These are phyloP conservation scores for Exophiala spinifera DNA, from an alignment of 2,329 filamentous ascomycete species.

Conservation along the genomic window DNA sequence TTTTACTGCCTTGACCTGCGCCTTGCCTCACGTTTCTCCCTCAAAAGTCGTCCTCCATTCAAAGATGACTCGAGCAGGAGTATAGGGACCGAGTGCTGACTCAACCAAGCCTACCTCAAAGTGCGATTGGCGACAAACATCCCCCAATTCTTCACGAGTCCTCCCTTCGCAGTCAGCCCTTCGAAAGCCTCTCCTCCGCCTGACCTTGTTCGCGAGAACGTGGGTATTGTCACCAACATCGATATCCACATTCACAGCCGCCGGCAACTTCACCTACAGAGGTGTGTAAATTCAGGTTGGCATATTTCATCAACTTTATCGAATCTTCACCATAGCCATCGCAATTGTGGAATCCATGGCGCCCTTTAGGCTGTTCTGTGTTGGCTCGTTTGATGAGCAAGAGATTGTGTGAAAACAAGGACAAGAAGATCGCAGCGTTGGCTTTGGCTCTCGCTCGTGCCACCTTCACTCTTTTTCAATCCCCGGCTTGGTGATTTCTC, in stretches of 20 bases:
- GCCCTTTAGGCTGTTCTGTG: constrained; percentile 21
- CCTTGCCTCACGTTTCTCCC: neutral
- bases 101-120: neutral
- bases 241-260: neutral
- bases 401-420: constrained; percentile 25
- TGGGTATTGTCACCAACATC: neutral
- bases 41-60: neutral
- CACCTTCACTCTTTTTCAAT: constrained; percentile 21
- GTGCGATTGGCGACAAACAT: no score
- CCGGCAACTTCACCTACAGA: neutral
- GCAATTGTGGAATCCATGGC: constrained; percentile 26
- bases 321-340: constrained; percentile 2
- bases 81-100: neutral
- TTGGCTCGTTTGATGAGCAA: constrained; percentile 24
- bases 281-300: neutral
- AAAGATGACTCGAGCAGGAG: neutral
- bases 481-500: constrained; percentile 23
- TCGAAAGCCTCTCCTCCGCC: neutral
- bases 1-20: constrained; percentile 1
- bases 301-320: neutral
- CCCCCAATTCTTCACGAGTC: neutral
- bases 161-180: neutral
- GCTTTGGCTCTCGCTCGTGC: constrained; percentile 13
- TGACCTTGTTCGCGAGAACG: neutral
- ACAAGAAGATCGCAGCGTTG: constrained; percentile 13